Evolutionary conservation across 129 eudicot species (phyloP).

Genomic region (Daucus carota): DNA sequence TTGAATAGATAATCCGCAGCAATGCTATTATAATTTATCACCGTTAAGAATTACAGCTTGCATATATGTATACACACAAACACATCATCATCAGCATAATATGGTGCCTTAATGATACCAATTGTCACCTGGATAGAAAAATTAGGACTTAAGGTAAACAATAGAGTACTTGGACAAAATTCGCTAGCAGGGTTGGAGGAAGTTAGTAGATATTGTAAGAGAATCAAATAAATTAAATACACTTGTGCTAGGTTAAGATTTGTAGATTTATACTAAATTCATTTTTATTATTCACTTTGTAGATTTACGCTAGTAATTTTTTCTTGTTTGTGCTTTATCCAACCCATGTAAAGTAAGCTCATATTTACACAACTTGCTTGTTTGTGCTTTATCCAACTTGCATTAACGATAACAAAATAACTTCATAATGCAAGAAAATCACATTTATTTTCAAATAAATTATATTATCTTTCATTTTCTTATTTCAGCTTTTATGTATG

Average conservation of each 20-base stretch:
- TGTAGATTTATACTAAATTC: neutral
- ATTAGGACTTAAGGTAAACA: neutral
- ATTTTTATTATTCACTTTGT: no score
- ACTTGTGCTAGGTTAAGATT: neutral
- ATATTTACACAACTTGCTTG: no score
- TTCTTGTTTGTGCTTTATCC: no score
- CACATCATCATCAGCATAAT: neutral
- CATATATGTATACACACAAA: neutral
- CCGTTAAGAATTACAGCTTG: neutral
- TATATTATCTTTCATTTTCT: no score
- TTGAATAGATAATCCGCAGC: neutral
- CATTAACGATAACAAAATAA: no score
- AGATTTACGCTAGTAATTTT: no score
- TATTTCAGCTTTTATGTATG: no score
- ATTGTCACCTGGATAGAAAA: neutral
- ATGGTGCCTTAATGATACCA: neutral
- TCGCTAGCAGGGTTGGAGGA: neutral
- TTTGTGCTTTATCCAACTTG: no score
- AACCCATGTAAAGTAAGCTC: no score
- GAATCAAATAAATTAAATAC: no score
- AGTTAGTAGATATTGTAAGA: neutral
- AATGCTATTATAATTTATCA: neutral
- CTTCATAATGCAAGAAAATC: no score
- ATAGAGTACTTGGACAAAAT: neutral
- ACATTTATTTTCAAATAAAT: no score